Conservation (phyloP, 331 rosid species). For the Spiraea crenata region DNA sequence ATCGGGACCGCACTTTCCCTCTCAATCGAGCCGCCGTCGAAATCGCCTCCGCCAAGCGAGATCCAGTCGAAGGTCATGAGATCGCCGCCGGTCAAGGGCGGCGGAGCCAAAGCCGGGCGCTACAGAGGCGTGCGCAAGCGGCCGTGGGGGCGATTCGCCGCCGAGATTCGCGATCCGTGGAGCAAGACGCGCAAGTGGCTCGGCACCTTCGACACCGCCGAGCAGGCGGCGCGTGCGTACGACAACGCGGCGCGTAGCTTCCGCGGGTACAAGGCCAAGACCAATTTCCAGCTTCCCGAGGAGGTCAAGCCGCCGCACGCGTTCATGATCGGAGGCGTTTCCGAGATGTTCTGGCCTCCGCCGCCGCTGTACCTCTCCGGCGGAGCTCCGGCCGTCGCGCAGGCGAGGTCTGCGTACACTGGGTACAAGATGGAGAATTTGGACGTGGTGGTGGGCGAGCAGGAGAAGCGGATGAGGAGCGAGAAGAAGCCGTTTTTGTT, state of each 20-base stretch:
- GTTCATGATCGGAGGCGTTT: not conserved
- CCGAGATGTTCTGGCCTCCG: conserved; percentile 13
- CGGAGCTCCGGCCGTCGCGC: conserved; percentile 7
- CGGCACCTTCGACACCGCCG: conserved; percentile 86
- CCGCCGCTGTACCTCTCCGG: conserved; percentile 21
- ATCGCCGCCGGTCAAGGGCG: not conserved
- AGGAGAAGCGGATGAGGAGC: conserved; percentile 26
- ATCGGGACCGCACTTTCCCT: conserved; percentile 21
- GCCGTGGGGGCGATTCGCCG: conserved; percentile 85
- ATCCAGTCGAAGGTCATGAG: not conserved
- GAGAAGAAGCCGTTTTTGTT: conserved; percentile 47
- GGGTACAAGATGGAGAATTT: conserved; percentile 57
- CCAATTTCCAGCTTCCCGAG: conserved; percentile 47
- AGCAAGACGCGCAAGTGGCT: conserved; percentile 80
- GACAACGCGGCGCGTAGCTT: conserved; percentile 65
- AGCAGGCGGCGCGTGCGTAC: conserved; percentile 81
- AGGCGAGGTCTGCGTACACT: conserved; percentile 53
- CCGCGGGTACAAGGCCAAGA: conserved; percentile 71
- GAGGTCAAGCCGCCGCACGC: not conserved
- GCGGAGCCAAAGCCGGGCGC: conserved; percentile 22
- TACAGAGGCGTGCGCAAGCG: conserved; percentile 74
- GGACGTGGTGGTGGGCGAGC: conserved; percentile 31
- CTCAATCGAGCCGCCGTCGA: not conserved
- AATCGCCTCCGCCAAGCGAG: not conserved
- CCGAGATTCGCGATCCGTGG: conserved; percentile 85